These are phyloP conservation scores for Flammula alnicola DNA, from an alignment of 1,284 basidiomycete species.

Conservation along the genomic window DNA sequence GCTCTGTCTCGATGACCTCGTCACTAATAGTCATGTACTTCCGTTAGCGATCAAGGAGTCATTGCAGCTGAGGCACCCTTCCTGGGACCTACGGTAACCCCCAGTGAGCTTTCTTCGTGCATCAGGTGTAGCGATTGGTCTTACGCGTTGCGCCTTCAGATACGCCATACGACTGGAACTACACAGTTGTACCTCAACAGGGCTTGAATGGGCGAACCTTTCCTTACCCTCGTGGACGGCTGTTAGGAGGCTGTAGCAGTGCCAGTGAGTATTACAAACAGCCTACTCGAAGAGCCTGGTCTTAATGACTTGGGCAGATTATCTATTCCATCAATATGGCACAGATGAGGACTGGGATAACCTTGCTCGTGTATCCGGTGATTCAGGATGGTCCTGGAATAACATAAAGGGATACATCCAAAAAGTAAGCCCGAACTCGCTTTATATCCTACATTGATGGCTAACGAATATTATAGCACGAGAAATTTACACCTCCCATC, in stretches of 20 bases:
- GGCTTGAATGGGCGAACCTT: slow-evolving; percentile 1
- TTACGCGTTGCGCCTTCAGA: not conserved
- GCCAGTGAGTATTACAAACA: slow-evolving; percentile 2
- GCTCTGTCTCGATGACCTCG: no score
- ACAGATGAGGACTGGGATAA: slow-evolving; percentile 42
- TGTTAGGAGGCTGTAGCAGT: slow-evolving; percentile 10
- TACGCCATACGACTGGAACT: slow-evolving; percentile 11
- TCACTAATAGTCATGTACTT: no score
- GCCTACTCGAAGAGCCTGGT: not conserved
- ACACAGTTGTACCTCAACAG: slow-evolving; percentile 6
- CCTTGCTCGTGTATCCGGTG: slow-evolving; percentile 38
- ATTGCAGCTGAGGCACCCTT: slow-evolving; percentile 7
- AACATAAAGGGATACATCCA: slow-evolving; percentile 36
- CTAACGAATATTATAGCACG: slow-evolving; percentile 30
- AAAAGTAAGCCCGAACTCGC: slow-evolving; percentile 25
- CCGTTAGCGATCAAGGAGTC: slow-evolving; percentile 3
- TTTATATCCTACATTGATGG: not conserved
- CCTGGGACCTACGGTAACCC: slow-evolving; percentile 7
- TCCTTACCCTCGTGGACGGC: slow-evolving; percentile 7
- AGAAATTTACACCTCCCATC: slow-evolving; percentile 31
- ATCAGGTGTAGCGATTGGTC: not conserved
- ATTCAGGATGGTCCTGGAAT: slow-evolving; percentile 43
- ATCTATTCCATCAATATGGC: slow-evolving; percentile 41
- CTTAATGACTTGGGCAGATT: slow-evolving; percentile 30
- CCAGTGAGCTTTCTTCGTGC: not conserved